Base-by-base conservation (phyloP, 305 asterid genomes). In the Plantago coronopus region DNA sequence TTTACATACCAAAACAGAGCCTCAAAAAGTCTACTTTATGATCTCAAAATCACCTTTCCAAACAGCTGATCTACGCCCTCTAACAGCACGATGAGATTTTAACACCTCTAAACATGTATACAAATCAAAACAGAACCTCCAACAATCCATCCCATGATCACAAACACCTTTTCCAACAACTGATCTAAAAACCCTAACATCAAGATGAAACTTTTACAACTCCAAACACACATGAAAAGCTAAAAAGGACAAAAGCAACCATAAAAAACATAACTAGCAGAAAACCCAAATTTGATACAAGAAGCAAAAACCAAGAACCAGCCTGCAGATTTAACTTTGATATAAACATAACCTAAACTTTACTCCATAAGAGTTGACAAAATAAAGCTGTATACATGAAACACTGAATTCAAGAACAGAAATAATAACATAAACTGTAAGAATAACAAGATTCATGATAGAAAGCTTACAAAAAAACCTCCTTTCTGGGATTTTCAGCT, bases 381-480 rank as follows among this genome's bases (percentile, higher is more conserved):
- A 5, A 11, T 18, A 11, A 11, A 15, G 15, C 43, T 10, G 15
- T 38, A 38, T 11, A 38, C 43, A 34, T 50, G 20, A 29, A 29
- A 25, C 23, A 4, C 18, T 23, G 57, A 46, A 34, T 9, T 61
- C 17, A 47, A 42, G 17, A 20, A 29, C 17, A 56, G 17, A 64
- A 58, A 2, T 16, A 5, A 50, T 15, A 51, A 20, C 62, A 10
- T 64, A 17, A 65, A 54, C 40, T 44, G 17, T 17, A 18, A 27
- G 45, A 44, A n/a, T n/a, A 61, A 21, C 23, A 11, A 61, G 57
- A 37, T 8, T 22, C 18, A 19, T 18, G 61, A 23, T 10, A 5
- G 58, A 9, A 40, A 57, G 17, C 69, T 70, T 61, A 73, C 82
- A 70, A 25, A 50, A 46, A 40, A 8, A 47, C 34, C 15, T 31